phyloP scores from a whole-genome alignment of 257 asterid species.

The Cruciata laevipes region DNA sequence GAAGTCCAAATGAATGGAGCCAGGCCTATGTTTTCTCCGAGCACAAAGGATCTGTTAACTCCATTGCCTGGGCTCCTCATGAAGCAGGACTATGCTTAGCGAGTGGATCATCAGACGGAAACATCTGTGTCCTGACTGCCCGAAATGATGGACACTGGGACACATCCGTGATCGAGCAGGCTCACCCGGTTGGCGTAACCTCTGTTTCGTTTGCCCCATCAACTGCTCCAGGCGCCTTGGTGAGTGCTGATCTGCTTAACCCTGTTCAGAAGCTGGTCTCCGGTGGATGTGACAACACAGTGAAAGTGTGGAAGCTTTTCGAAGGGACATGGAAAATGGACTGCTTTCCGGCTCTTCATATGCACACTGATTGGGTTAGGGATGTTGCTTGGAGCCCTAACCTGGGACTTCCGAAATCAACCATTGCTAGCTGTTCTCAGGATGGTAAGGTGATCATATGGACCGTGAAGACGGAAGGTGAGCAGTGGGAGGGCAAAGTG shows the following conservation, averaged over 20 bases:
- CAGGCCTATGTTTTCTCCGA: constrained; percentile 47
- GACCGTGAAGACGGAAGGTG: constrained; percentile 48
- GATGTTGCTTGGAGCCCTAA: constrained; percentile 76
- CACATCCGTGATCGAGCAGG: constrained; percentile 51
- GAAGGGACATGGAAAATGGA: constrained; percentile 61
- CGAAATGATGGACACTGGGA: constrained; percentile 65
- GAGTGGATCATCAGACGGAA: constrained; percentile 71
- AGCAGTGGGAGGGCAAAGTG: constrained; percentile 52
- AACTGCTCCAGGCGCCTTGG: constrained; percentile 51
- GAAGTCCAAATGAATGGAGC: constrained; percentile 53
- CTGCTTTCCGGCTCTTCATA: constrained; percentile 55
- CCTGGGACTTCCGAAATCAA: constrained; percentile 61
- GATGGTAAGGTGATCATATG: constrained; percentile 58
- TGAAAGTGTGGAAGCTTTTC: constrained; percentile 58
- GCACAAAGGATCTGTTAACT: constrained; percentile 65
- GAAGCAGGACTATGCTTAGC: constrained; percentile 62
- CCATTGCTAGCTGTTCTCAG: constrained; percentile 58
- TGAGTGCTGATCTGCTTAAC: constrained; percentile 33
- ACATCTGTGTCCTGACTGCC: constrained; percentile 50
- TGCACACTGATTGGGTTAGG: constrained; percentile 66
- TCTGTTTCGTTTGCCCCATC: constrained; percentile 74
- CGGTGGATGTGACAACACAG: constrained; percentile 66
- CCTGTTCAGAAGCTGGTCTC: constrained; percentile 54
- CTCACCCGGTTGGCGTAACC: constrained; percentile 69
- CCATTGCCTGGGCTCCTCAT: constrained; percentile 75